Evolutionary conservation across 352 stramenopile species (phyloP).

Genomic region (Pythium phragmitis): DNA sequence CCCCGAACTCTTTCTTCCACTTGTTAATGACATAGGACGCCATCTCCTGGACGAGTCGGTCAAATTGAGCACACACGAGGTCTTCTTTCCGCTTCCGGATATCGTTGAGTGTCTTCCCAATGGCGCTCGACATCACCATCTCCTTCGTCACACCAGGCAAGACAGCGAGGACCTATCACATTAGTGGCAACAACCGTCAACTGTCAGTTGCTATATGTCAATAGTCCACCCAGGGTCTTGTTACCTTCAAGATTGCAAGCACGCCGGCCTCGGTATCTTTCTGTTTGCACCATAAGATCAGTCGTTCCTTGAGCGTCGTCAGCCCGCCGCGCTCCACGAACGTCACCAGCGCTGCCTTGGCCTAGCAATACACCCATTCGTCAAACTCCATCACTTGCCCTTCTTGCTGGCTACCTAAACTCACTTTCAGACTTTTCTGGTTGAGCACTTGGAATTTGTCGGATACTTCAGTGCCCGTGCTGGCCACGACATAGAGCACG

Average conservation of each 20-base stretch:
- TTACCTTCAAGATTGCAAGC: conserved; percentile 64
- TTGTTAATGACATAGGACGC: conserved; percentile 57
- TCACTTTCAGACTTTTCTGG: conserved; percentile 38
- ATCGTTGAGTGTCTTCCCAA: conserved; percentile 47
- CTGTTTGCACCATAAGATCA: conserved; percentile 46
- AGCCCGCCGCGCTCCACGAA: conserved; percentile 62
- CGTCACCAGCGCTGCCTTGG: conserved; percentile 44
- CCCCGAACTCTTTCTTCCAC: conserved; percentile 36
- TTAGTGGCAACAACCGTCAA: neutral
- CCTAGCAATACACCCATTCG: conserved; percentile 21
- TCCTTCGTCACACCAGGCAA: conserved; percentile 54
- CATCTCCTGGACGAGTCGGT: conserved; percentile 36
- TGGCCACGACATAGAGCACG: conserved; percentile 57
- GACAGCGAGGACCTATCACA: conserved; percentile 50
- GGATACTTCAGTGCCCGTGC: conserved; percentile 32
- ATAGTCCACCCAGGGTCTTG: neutral
- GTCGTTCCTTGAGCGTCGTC: conserved; percentile 38
- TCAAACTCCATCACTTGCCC: neutral
- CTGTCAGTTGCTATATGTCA: neutral
- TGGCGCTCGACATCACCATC: conserved; percentile 41
- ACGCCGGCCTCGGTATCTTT: conserved; percentile 53
- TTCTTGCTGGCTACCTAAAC: neutral
- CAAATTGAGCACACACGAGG: neutral
- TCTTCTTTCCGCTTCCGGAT: conserved; percentile 36
- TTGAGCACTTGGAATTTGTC: conserved; percentile 14